Percentiles rank a stretch among this genome's conserved stretches.
Conservation (phyloP, 352 stramenopile species). For the Pythium phragmiticola region DNA sequence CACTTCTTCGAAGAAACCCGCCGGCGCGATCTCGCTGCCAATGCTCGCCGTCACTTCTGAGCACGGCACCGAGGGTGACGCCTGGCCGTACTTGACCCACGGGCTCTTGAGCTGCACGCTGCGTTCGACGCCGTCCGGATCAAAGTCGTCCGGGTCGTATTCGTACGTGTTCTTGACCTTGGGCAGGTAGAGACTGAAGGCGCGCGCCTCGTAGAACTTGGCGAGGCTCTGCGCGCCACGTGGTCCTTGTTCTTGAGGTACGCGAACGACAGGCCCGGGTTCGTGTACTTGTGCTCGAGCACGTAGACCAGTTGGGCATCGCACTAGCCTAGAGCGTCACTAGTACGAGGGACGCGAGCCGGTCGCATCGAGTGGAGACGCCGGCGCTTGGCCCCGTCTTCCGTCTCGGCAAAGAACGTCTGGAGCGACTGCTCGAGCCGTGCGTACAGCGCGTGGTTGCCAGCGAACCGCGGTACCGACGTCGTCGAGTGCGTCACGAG, state of each 20-base stretch:
- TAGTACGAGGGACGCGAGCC: too few relatives aligned
- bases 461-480: constrained; percentile 9
- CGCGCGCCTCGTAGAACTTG: constrained; percentile 23
- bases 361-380: background rate
- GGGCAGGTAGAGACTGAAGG: constrained; percentile 14
- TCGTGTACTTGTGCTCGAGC: constrained; percentile 25
- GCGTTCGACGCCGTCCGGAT: constrained; percentile 4
- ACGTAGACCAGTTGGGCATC: constrained; percentile 22
- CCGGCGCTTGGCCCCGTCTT: background rate
- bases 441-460: constrained; percentile 7
- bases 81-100: constrained; percentile 23
- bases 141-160: constrained; percentile 6
- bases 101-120: constrained; percentile 10
- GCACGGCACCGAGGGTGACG: background rate
- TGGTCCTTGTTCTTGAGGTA: constrained; percentile 25
- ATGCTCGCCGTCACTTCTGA: constrained; percentile 11
- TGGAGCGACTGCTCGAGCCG: constrained; percentile 4
- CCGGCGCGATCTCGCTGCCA: constrained; percentile 11
- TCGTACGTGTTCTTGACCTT: constrained; percentile 18
- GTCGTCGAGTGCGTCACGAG: constrained; percentile 10
- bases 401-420: constrained; percentile 11
- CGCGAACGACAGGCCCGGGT: constrained; percentile 15
- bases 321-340: background rate
- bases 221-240: constrained; percentile 7
- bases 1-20: constrained; percentile 24